Evolutionary conservation across 495 filamentous ascomycete genomes (phyloP).

Genomic region (Hyaloscypha hepaticicola): DNA sequence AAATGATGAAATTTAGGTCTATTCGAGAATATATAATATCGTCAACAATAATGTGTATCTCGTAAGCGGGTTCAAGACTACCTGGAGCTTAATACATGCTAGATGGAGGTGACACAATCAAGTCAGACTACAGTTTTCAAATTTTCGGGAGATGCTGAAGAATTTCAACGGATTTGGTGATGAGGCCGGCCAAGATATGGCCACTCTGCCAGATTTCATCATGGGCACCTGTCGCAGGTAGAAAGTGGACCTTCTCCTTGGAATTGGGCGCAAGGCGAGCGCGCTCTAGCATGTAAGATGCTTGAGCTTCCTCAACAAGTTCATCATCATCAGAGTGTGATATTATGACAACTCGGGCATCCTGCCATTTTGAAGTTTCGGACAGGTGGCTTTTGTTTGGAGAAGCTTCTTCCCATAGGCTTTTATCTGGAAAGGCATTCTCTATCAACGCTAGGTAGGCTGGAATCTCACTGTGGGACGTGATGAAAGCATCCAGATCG

Average conservation of each 20-base stretch:
- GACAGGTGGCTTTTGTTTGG: slow-evolving; percentile 9
- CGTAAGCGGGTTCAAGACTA: neutral
- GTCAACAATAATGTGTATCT: neutral
- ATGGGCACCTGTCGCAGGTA: slow-evolving; percentile 19
- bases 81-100: neutral
- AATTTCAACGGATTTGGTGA: slow-evolving; percentile 13
- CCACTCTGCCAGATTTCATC: slow-evolving; percentile 29
- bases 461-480: slow-evolving; percentile 22
- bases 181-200: slow-evolving; percentile 20
- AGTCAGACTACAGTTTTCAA: neutral
- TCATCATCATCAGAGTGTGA: slow-evolving; percentile 28
- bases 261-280: neutral
- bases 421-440: slow-evolving; percentile 25
- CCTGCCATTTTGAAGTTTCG: slow-evolving; percentile 18
- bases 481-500: slow-evolving; percentile 21
- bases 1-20: neutral
- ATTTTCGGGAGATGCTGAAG: neutral
- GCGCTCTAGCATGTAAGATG: slow-evolving; percentile 22
- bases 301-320: slow-evolving; percentile 26
- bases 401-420: slow-evolving; percentile 22
- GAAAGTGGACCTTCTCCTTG: slow-evolving; percentile 15
- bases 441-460: slow-evolving; percentile 22
- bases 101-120: neutral
- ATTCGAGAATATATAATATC: neutral
- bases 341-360: slow-evolving; percentile 21